Evolutionary conservation across 345 rosid species (phyloP).

Genomic region (Ceriops decandra): DNA sequence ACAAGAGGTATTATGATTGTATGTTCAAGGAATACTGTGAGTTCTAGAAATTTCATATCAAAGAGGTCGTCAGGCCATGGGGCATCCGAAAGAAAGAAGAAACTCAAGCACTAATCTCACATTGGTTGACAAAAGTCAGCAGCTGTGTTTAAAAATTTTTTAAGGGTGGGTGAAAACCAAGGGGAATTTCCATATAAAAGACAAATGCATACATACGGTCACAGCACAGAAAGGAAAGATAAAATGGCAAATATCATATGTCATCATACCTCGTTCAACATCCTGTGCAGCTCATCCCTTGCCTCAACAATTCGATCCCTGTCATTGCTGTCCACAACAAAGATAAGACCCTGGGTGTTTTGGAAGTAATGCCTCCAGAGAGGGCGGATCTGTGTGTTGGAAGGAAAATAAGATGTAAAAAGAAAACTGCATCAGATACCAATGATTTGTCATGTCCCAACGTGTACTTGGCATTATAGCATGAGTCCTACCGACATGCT

Average conservation of each 20-base stretch:
- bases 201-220: too few relatives aligned
- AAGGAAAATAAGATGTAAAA: not conserved
- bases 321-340: conserved; percentile 87
- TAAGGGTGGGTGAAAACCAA: not conserved
- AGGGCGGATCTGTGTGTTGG: conserved; percentile 56
- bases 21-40: too few relatives aligned
- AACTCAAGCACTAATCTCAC: not conserved
- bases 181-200: too few relatives aligned
- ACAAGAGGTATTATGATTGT: too few relatives aligned
- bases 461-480: too few relatives aligned
- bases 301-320: conserved; percentile 83
- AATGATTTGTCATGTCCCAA: too few relatives aligned
- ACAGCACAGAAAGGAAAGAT: not conserved
- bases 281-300: conserved; percentile 75
- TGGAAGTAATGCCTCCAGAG: conserved; percentile 87
- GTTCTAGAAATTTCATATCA: not conserved
- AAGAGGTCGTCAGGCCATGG: not conserved
- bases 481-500: too few relatives aligned
- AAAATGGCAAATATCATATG: not conserved
- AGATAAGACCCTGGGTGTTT: conserved; percentile 79
- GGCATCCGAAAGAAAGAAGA: not conserved
- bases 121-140: not conserved
- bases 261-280: conserved; percentile 69
- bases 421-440: not conserved
- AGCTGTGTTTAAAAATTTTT: too few relatives aligned